phyloP scores from a whole-genome alignment of 148 eudicot genomes.

The Pouteria glomerata region DNA sequence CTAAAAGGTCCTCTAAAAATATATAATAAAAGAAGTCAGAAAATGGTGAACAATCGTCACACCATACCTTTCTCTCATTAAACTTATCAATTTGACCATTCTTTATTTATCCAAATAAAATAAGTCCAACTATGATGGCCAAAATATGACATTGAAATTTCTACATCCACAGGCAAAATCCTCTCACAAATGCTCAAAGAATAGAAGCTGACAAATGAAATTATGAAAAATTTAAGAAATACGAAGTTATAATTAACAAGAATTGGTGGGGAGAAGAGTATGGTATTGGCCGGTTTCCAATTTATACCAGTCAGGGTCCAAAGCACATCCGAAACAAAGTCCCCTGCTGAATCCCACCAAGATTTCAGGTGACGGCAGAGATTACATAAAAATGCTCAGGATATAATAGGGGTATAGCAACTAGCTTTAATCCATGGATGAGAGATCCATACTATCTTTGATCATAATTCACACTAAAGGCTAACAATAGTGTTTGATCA shows the following conservation, averaged over 20 bases:
- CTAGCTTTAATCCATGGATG: neutral
- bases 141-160: neutral
- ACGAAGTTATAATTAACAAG: neutral
- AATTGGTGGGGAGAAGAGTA: too few relatives aligned
- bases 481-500: too few relatives aligned
- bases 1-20: neutral
- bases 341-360: neutral
- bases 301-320: neutral
- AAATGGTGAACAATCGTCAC: neutral
- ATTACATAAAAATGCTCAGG: neutral
- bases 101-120: neutral
- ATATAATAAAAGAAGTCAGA: neutral
- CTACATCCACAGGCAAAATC: neutral
- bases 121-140: neutral
- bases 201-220: slow-evolving; percentile 7
- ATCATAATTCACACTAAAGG: neutral
- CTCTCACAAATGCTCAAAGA: neutral
- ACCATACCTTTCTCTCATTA: neutral
- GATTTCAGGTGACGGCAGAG: neutral
- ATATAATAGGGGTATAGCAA: neutral
- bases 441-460: neutral
- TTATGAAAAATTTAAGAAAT: neutral
- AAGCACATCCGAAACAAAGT: neutral
- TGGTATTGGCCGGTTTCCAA: neutral
- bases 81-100: neutral